Conservation (phyloP, 75 land plant species). For the Azolla pinnata region DNA sequence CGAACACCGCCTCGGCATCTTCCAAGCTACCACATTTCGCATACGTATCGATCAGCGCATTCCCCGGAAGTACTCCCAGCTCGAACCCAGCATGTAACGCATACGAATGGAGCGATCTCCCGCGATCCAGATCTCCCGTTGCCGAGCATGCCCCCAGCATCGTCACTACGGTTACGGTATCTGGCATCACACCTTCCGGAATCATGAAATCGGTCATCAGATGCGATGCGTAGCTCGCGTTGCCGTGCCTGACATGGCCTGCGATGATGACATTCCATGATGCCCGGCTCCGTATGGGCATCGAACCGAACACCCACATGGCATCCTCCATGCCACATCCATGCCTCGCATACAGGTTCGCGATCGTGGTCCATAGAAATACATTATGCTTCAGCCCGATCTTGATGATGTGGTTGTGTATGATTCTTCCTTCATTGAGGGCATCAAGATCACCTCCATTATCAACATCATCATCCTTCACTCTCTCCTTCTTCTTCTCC, state of each 20-base stretch:
- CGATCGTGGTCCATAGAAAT: too few species aligned
- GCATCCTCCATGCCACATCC: too few species aligned
- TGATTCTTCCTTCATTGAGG: too few species aligned
- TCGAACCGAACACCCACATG: too few species aligned
- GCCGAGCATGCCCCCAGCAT: constrained; percentile 33
- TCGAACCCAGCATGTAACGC: constrained; percentile 1
- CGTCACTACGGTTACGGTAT: constrained; percentile 21
- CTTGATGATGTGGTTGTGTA: too few species aligned
- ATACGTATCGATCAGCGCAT: constrained; percentile 19
- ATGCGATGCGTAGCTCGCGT: constrained; percentile 17
- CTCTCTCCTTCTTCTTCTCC: too few species aligned
- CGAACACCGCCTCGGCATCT: constrained; percentile 10
- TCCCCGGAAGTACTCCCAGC: constrained; percentile 4
- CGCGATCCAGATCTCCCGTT: constrained; percentile 14
- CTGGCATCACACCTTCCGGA: constrained; percentile 6
- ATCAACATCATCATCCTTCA: too few species aligned
- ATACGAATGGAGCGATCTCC: constrained; percentile 13
- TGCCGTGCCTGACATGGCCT: constrained; percentile 20
- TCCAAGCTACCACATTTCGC: constrained; percentile 22
- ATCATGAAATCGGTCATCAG: constrained; percentile 18
- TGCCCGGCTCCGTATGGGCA: too few species aligned
- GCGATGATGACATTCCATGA: constrained; percentile 33
- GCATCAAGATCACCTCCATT: too few species aligned
- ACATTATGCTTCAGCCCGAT: too few species aligned
- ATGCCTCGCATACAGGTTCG: too few species aligned